Conservation (phyloP, 73 alveolate species). For the Breviolum minutum region DNA sequence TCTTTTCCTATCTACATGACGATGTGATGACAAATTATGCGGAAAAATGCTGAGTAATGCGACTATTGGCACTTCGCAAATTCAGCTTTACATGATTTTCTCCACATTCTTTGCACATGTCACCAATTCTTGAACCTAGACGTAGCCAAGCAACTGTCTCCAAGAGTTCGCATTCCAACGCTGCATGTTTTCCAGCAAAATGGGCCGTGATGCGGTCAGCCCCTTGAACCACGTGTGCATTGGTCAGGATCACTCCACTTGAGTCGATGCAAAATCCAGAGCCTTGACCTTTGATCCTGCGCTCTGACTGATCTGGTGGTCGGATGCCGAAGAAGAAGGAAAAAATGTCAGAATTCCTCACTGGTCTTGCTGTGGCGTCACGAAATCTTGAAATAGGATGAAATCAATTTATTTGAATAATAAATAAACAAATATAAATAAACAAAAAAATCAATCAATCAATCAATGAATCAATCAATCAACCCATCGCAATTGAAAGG, state of each 20-base stretch:
- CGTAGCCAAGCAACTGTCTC: conserved; percentile 39
- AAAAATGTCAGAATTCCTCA: conserved; percentile 59
- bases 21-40: no score
- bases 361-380: background rate
- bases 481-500: background rate
- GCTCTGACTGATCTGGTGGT: conserved; percentile 69
- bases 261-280: conserved; percentile 84
- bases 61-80: no score
- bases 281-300: conserved; percentile 88
- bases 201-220: conserved; percentile 43
- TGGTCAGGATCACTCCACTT: conserved; percentile 59
- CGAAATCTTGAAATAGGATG: background rate
- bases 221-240: conserved; percentile 74
- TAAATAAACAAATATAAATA: background rate
- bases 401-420: background rate
- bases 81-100: no score
- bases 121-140: no score
- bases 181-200: conserved; percentile 11
- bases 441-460: background rate
- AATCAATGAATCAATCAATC: background rate
- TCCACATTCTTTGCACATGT: no score
- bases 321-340: conserved; percentile 93
- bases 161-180: conserved; percentile 55
- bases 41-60: no score
- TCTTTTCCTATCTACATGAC: no score